phyloP scores from a whole-genome alignment of 2,329 filamentous ascomycete species.

The Aureobasidium sp. region DNA sequence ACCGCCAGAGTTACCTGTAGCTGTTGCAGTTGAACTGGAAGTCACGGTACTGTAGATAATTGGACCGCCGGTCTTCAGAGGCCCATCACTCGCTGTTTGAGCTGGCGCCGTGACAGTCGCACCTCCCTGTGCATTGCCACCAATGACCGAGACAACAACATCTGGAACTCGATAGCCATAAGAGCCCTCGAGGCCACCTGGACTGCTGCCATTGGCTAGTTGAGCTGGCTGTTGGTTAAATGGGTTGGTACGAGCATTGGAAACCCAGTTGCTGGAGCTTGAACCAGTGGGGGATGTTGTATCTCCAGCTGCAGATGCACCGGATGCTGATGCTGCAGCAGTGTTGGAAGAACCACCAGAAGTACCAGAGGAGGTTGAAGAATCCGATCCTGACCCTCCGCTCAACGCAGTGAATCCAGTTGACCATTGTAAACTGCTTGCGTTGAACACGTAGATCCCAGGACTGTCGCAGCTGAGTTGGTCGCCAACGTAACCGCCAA shows the following conservation, averaged over 20 bases:
- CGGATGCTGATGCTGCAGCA: constrained; percentile 11
- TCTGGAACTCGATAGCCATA: constrained; percentile 65
- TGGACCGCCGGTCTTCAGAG: constrained; percentile 62
- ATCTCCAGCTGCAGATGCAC: neutral
- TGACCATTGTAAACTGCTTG: constrained; percentile 62
- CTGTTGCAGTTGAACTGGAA: constrained; percentile 37
- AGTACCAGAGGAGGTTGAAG: constrained; percentile 21
- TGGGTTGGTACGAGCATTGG: constrained; percentile 29
- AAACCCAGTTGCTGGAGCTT: constrained; percentile 22
- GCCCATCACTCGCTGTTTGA: constrained; percentile 57
- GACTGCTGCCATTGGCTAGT: constrained; percentile 36
- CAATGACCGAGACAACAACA: constrained; percentile 57
- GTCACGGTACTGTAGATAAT: constrained; percentile 60
- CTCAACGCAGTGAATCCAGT: constrained; percentile 59
- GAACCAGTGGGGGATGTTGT: constrained; percentile 13
- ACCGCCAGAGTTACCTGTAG: constrained; percentile 40
- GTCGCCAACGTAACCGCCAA: constrained; percentile 62
- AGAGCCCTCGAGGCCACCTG: constrained; percentile 51
- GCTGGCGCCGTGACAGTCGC: constrained; percentile 62
- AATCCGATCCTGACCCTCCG: constrained; percentile 45
- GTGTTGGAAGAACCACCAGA: constrained; percentile 14
- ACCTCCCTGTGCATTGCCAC: constrained; percentile 57
- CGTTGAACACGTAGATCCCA: constrained; percentile 70
- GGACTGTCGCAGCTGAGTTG: constrained; percentile 58
- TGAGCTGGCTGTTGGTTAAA: constrained; percentile 48